Evolutionary conservation across 228 moss, liverwort and hornwort species (phyloP).

Genomic region (Sphagnum fallax): DNA sequence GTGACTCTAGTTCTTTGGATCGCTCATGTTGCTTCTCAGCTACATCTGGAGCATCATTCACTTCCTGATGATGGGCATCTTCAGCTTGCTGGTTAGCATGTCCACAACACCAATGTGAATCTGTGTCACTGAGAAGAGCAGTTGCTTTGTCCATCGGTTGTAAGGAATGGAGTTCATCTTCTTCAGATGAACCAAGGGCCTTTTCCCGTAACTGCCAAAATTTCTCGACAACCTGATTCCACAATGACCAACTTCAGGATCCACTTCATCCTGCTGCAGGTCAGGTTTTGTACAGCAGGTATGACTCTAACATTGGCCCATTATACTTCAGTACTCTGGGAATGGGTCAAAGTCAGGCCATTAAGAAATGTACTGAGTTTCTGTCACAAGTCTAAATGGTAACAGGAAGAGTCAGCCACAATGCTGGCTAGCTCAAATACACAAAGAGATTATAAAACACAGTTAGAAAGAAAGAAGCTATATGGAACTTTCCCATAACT

Average conservation of each 20-base stretch:
- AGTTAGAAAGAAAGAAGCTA: too few species aligned
- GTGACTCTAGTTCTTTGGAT: slow-evolving; percentile 28
- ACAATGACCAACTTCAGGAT: not conserved
- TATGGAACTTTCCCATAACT: too few species aligned
- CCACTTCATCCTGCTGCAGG: too few species aligned
- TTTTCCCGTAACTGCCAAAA: slow-evolving; percentile 59
- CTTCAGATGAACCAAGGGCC: slow-evolving; percentile 13
- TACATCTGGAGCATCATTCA: slow-evolving; percentile 27
- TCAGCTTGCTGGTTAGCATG: slow-evolving; percentile 21
- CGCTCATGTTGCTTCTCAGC: slow-evolving; percentile 26
- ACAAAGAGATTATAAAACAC: too few species aligned
- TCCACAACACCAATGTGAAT: slow-evolving; percentile 51
- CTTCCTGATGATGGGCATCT: slow-evolving; percentile 23
- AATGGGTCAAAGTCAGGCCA: too few species aligned
- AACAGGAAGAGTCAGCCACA: too few species aligned
- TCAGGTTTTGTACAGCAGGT: too few species aligned
- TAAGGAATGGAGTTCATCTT: slow-evolving; percentile 11
- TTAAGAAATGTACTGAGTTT: too few species aligned
- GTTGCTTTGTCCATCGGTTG: slow-evolving; percentile 42
- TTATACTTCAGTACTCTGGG: too few species aligned
- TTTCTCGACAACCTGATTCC: slow-evolving; percentile 62
- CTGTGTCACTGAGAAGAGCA: slow-evolving; percentile 44
- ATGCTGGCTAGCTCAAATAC: too few species aligned
- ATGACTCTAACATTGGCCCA: too few species aligned
- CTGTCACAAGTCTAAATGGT: too few species aligned